These are phyloP conservation scores for Rhynchosporium graminicola DNA, from an alignment of 2,329 filamentous ascomycete species.

Conservation along the genomic window DNA sequence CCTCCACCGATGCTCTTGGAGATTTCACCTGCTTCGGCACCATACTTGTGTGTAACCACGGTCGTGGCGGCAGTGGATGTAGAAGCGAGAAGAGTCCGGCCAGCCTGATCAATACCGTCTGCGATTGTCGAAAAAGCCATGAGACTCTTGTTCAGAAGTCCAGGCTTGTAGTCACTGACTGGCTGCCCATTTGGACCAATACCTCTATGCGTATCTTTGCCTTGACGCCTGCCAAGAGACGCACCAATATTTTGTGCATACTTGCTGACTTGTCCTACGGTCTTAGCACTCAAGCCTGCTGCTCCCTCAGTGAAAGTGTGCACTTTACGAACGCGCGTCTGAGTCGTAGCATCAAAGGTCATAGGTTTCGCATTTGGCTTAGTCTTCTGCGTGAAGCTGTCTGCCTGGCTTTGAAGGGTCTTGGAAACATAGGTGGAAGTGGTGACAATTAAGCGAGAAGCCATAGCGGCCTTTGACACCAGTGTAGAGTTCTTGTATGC, in stretches of 20 bases:
- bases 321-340: constrained; percentile 82
- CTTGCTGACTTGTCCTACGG: constrained; percentile 78
- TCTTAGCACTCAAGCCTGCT: constrained; percentile 79
- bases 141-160: constrained; percentile 89
- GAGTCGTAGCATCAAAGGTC: constrained; percentile 83
- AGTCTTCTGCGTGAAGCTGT: constrained; percentile 77
- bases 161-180: constrained; percentile 73
- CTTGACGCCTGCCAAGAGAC: constrained; percentile 63
- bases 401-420: constrained; percentile 74
- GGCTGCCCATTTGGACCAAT: constrained; percentile 68
- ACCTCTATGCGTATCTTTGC: constrained; percentile 56
- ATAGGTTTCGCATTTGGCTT: constrained; percentile 78
- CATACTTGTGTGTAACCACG: constrained; percentile 88
- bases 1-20: constrained; percentile 77
- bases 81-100: constrained; percentile 73
- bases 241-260: constrained; percentile 91
- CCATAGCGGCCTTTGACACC: constrained; percentile 82
- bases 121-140: constrained; percentile 96
- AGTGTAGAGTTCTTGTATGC: constrained; percentile 87
- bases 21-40: constrained; percentile 78
- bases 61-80: constrained; percentile 78
- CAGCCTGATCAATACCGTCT: constrained; percentile 88
- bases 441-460: constrained; percentile 89
- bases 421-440: constrained; percentile 79
- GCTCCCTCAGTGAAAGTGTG: constrained; percentile 82